Base-by-base conservation (phyloP, 2,329 filamentous ascomycete species). In the Calonectria henricotiae region DNA sequence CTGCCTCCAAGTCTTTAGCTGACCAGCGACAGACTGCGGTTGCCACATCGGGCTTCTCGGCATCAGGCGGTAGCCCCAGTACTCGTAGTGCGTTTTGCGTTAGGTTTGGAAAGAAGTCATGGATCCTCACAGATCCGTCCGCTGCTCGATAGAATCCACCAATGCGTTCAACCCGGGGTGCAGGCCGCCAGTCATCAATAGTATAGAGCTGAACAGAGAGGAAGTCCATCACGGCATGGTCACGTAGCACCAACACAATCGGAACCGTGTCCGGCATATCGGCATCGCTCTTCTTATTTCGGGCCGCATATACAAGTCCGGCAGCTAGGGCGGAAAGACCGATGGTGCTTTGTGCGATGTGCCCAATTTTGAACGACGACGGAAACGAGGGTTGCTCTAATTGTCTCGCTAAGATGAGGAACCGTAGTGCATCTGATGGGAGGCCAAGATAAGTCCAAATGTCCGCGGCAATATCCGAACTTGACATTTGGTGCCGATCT, bases 41-140 rank as follows among this genome's bases (percentile, higher is more conserved):
- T 81, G 9, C 75, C 80, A 3, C 83, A 80, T 30, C 73, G 70
- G 0, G 13, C 3, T 0, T n/a, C 17, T 41, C 23, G 1, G 54
- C 54, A 20, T 30, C 20, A 9, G 4, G 20, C 13, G 76, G 54
- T 5, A 87, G 76, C 0, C 82, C 83, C 0, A 90, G 79, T 0
- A 90, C 78, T 3, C 77, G 68, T 3, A 86, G 77, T 0, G 85
- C 82, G 3, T 84, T 85, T 2, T 80, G 32, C 0, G 83, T 82
- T 68, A 90, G 88, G 62, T 89, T 84, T 0, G 84, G 82, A 66
- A 90, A 90, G 0, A 77, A 77, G 65, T 90, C 88, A 70, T 91
- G 89, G 54, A 90, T 84, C 2, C 88, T 83, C 2, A 90, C 84
- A 61, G 87, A 80, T 1, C 88, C 88, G 68, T 90, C 87, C 0